Evolutionary conservation across 2,329 filamentous ascomycete genomes (phyloP).

Genomic region (Calonectria leucothoes): DNA sequence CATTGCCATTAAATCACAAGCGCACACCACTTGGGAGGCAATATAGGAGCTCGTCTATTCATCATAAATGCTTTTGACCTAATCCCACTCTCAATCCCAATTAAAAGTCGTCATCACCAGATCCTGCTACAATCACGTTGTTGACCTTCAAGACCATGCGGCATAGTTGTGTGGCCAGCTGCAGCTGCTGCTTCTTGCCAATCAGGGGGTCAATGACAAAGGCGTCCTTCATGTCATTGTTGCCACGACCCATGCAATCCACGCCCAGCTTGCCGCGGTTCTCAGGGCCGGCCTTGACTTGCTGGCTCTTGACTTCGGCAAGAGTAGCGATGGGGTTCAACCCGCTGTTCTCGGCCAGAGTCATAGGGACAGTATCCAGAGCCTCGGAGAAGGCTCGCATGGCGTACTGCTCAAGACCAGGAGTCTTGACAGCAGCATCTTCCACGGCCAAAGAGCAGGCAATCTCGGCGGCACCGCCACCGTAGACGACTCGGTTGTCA

Average conservation of each 20-base stretch:
- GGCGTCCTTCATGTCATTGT: slow-evolving; percentile 96
- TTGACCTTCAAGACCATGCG: slow-evolving; percentile 98
- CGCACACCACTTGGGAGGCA: slow-evolving; percentile 12
- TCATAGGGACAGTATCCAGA: slow-evolving; percentile 93
- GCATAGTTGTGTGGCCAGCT: slow-evolving; percentile 96
- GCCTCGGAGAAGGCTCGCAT: slow-evolving; percentile 99
- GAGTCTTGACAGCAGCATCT: slow-evolving; percentile 92
- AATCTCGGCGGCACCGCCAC: slow-evolving; percentile 95
- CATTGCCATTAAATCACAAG: neutral
- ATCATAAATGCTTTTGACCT: slow-evolving; percentile 42
- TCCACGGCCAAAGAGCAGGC: slow-evolving; percentile 97
- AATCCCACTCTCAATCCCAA: slow-evolving; percentile 40
- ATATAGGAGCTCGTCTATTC: slow-evolving; percentile 27
- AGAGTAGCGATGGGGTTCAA: slow-evolving; percentile 96
- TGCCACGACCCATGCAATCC: slow-evolving; percentile 96
- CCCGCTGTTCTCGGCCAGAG: slow-evolving; percentile 96
- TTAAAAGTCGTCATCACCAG: slow-evolving; percentile 89
- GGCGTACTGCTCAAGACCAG: slow-evolving; percentile 97
- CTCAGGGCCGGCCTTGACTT: slow-evolving; percentile 77
- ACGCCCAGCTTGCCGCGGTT: slow-evolving; percentile 80
- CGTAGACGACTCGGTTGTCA: slow-evolving; percentile 98
- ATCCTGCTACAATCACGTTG: slow-evolving; percentile 92
- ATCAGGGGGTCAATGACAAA: slow-evolving; percentile 99
- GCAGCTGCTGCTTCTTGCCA: slow-evolving; percentile 96
- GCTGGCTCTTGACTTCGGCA: slow-evolving; percentile 94